Conservation (phyloP, 331 rosid species). For the Saraca asoca region DNA sequence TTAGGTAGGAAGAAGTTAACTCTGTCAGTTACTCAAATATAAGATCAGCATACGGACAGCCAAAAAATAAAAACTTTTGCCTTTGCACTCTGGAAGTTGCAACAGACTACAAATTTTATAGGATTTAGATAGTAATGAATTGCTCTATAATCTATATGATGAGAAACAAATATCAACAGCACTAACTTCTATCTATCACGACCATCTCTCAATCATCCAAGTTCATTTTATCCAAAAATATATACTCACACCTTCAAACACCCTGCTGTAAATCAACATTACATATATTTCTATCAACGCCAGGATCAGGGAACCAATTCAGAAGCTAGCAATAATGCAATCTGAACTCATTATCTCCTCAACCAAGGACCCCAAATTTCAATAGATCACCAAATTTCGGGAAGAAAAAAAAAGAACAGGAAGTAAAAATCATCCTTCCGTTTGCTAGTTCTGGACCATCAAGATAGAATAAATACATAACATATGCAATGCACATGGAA, state of each 20-base stretch:
- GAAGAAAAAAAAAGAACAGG: neutral
- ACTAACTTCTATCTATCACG: neutral
- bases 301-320: neutral
- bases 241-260: neutral
- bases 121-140: constrained; percentile 5
- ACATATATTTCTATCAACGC: neutral
- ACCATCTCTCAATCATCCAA: constrained; percentile 24
- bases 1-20: neutral
- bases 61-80: neutral
- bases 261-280: neutral
- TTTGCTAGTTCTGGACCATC: constrained; percentile 2
- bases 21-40: neutral
- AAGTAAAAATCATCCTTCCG: neutral
- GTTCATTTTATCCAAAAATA: neutral
- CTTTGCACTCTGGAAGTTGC: neutral
- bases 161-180: constrained; percentile 4
- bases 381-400: neutral
- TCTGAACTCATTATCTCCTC: neutral
- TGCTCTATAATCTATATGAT: neutral
- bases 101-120: neutral
- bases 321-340: neutral
- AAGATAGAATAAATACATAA: neutral
- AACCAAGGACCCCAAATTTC: neutral
- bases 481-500: neutral
- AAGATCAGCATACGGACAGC: no score